Evolutionary conservation across 768 basidiomycete species (phyloP), one percentile per base, ranked within the genome.

Genomic region (Chalciporus chontae): DNA sequence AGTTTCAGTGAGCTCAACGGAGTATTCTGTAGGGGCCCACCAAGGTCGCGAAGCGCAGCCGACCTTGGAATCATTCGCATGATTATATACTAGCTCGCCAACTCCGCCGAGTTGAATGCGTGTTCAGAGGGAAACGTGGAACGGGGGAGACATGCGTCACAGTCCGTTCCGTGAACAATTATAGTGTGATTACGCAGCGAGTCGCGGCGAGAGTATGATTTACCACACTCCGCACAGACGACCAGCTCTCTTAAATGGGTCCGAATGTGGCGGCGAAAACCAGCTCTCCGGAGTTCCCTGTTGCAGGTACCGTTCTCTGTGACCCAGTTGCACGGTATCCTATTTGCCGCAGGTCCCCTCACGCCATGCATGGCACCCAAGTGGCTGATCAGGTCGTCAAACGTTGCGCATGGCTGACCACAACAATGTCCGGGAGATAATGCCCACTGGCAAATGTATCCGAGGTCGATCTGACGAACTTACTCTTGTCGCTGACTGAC

Each of bases 311-410:
- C 19, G 2, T 7, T 0, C 0, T 15, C 4, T 0, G 18, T 19
- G 21, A 10, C 1, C 60, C 60, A 62, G 2, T 21, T 26, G 18
- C 57, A 61, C 4, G 4, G 0, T 0, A 58, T 1, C 34, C 1
- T 36, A 1, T 27, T 32, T 0, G 0, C 19, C 0, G 54, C 54
- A 0, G 41, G 0, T 0, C 60, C 60, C 1, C 27, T 50, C 5
- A 60, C 45, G 0, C 23, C 53, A 3, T 62, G 61, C 0, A 2
- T 17, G 2, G 0, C 0, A 4, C 24, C 26, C 0, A 48, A 1
- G 18, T 62, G 61, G 7, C 6, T 2, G 3, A 63, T 45, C 27
- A 62, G 27, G 0, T 38, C 32, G 4, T 45, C 4, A 8, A 60
- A 57, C 2, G 17, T 17, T 3, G 5, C 1, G n/a, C 41, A 60